These are phyloP conservation scores for Tylopilus sp. DNA, from an alignment of 768 basidiomycete genomes.

Conservation along the genomic window DNA sequence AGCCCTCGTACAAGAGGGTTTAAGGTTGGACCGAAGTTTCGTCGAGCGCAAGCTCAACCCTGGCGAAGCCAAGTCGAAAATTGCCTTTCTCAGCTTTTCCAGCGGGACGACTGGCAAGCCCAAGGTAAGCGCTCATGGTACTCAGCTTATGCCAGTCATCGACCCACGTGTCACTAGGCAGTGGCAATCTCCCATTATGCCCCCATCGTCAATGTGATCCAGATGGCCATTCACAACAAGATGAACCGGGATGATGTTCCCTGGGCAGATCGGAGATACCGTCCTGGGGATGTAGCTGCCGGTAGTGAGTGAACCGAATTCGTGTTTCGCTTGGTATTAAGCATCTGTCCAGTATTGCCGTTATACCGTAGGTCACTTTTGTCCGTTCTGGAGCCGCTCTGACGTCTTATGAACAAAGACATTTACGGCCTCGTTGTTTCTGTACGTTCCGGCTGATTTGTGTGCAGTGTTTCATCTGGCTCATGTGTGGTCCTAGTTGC, in stretches of 20 bases:
- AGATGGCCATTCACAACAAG: conserved; percentile 51
- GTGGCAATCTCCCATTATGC: conserved; percentile 65
- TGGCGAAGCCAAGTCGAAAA: conserved; percentile 57
- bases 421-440: conserved; percentile 59
- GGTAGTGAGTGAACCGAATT: conserved; percentile 44
- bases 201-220: conserved; percentile 62
- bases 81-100: conserved; percentile 71
- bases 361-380: conserved; percentile 49
- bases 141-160: neutral
- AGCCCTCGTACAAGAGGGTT: conserved; percentile 46
- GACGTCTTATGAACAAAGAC: conserved; percentile 34
- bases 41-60: conserved; percentile 43
- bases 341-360: conserved; percentile 43
- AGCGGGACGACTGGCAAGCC: conserved; percentile 69
- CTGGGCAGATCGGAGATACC: conserved; percentile 39
- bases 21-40: conserved; percentile 36
- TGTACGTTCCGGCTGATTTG: conserved; percentile 32
- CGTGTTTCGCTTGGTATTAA: conserved; percentile 6
- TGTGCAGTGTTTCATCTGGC: neutral
- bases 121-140: conserved; percentile 13
- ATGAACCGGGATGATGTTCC: conserved; percentile 37
- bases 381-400: conserved; percentile 5
- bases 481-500: conserved; percentile 36
- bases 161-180: conserved; percentile 38
- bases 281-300: conserved; percentile 54